Conservation (phyloP, 83 land plant species). For the Thuja plicata region DNA sequence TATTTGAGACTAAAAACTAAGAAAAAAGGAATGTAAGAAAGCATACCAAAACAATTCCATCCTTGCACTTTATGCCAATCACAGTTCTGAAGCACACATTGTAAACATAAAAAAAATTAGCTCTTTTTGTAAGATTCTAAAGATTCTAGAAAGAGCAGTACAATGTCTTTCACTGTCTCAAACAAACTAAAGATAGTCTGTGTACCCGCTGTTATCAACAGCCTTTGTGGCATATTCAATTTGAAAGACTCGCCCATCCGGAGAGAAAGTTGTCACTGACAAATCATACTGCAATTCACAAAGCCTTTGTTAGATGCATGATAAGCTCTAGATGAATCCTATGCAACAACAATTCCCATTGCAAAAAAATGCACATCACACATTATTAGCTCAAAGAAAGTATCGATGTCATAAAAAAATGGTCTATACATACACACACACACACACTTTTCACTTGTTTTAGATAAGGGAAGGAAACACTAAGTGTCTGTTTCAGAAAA, state of each 20-base stretch:
- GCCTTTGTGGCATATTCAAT: conserved; percentile 97
- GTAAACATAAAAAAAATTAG: background rate
- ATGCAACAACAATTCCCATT: background rate
- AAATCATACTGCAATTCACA: conserved; percentile 61
- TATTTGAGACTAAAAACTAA: background rate
- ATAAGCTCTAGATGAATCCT: background rate
- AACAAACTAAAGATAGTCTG: background rate
- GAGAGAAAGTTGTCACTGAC: conserved; percentile 97
- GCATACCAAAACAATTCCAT: conserved; percentile 90
- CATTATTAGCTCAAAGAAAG: background rate
- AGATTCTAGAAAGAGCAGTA: background rate
- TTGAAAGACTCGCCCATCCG: conserved; percentile 97
- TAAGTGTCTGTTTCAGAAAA: background rate
- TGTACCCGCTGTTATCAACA: conserved; percentile 95
- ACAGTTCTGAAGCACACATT: conserved; percentile 63
- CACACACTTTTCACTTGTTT: background rate
- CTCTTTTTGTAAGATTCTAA: background rate
- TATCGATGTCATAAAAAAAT: background rate
- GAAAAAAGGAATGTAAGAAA: conserved; percentile 6
- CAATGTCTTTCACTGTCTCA: background rate
- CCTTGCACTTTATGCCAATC: conserved; percentile 95
- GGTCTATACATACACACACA: too few relatives aligned
- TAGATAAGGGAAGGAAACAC: background rate
- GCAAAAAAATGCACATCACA: background rate
- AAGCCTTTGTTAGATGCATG: background rate